Evolutionary conservation across 1,284 basidiomycete species (phyloP), one percentile per base, ranked within the genome.

Genomic region (Agroathelia rolfsii): DNA sequence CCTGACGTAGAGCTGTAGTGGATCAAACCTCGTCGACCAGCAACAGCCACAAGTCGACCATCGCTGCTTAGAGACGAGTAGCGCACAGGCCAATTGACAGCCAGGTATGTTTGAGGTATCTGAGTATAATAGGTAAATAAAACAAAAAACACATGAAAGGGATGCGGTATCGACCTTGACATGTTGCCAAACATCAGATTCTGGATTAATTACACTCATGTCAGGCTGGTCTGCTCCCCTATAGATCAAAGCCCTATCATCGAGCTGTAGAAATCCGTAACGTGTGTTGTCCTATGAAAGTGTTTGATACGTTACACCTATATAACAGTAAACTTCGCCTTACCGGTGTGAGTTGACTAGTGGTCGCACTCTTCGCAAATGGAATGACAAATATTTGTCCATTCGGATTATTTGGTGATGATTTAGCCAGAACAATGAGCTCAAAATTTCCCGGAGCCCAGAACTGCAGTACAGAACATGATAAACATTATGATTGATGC

Each of bases 171-270:
- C 37, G 43, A 69, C 86, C 69, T 90, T 92, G 54, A 96, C 84
- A 58, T 89, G 83, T 46, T 96, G 89, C 90, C 93, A 96, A 6
- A 96, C 90, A 48, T 97, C 94, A 3, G 88, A 89, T 50, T 96
- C 93, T n/a, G 94, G 94, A 50, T 96, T 96, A 53, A 98, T 96
- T 30, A 98, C 81, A 49, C 89, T 93, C 78, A 95, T 85, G 50
- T 98, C 94, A 6, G 90, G 92, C 56, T 96, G 92, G 55, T 98
- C 94, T 13, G 89, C 86, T 3, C 95, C 94, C 38, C 95, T 76
- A 52, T 97, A 98, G n/a, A 98, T 79, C 3, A 96, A 69, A 1
- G 90, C 82, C 24, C 88, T 75, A 50, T 97, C 92, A 49, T 97
- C 92, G 71, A 94, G 77, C 56, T 96, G 90, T 22, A 96, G 64